Evolutionary conservation across 805 yeast species (phyloP).

Genomic region (Candida qinlingensis): DNA sequence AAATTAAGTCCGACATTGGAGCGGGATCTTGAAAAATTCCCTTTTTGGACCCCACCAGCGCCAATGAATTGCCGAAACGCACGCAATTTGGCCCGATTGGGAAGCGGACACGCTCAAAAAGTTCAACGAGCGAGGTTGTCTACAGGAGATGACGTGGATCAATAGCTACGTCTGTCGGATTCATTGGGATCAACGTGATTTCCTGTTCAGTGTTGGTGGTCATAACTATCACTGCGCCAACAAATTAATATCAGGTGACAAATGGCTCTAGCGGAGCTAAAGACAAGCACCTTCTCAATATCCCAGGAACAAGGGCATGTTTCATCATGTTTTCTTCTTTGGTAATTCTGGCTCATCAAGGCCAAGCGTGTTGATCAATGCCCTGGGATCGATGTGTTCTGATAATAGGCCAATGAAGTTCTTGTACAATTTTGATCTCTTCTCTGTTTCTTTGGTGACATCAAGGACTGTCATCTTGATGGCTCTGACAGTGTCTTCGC

Average conservation of each 20-base stretch:
- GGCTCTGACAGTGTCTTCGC: constrained; percentile 6
- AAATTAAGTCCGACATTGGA: no score
- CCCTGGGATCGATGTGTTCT: constrained; percentile 17
- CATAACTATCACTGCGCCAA: no score
- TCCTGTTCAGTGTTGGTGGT: no score
- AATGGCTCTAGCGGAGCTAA: no score
- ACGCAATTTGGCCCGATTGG: not conserved
- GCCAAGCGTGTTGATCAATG: not conserved
- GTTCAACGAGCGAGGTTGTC: no score
- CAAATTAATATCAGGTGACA: no score
- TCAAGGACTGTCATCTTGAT: constrained; percentile 1
- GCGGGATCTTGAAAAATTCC: no score
- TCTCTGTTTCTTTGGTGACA: constrained; percentile 13
- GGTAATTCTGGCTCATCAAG: not conserved
- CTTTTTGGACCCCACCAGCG: not conserved
- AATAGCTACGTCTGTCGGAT: no score
- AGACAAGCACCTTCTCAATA: no score
- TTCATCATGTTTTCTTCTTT: not conserved
- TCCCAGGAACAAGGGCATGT: no score
- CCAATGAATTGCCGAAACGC: not conserved
- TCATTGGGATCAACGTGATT: no score
- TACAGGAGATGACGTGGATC: not conserved
- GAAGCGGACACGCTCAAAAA: no score
- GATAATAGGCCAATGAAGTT: constrained; percentile 15
- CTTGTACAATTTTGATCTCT: constrained; percentile 15